Base-by-base conservation (phyloP, 345 rosid genomes). In the Sisymbrium altissimum region DNA sequence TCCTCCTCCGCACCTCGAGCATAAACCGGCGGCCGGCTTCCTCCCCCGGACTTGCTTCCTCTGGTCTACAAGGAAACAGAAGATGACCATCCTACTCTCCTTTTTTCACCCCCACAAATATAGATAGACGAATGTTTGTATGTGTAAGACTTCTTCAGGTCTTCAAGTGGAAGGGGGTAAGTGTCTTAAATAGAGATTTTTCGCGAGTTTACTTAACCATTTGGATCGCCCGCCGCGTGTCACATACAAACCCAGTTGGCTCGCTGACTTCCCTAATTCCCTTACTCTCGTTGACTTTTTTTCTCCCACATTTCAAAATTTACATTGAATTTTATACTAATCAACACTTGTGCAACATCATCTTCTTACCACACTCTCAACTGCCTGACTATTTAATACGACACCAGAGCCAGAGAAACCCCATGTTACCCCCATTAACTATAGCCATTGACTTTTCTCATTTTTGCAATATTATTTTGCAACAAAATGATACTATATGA, bases 1-100 rank as follows among this genome's bases (percentile, higher is more conserved):
- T 74, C 97, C 99, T 0, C 89, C 89, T 41, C 99, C 97, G 79
- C 99, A 95, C 81, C 91, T 66, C 5, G 93, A 88, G 86, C 99
- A 92, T 45, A 60, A 76, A 48, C 99, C 97, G 0, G 99, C 97
- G 0, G 90, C 97, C 39, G 97, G 99, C 83, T 90, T 95, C 81
- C 89, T 88, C 52, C 83, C 79, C 25, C 83, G 48, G 32, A 95
- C 88, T 78, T 90, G 78, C 81, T 84, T 79, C 14, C 87, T 88
- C 85, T 95, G 91, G 75, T 95, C 97, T 29, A 95, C 91, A 1
- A 95, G 93, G 78, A 92, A 92, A 70, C 97, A 95, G 67, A 88
- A 85, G 70, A 75, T 81, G 32, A 85, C 90, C 99, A 50, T 50
- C 55, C 30, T 21, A 10, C 23, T 48, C 27, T 9, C 9, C 27